Base-by-base conservation (phyloP, 345 rosid species). In the Citrus reticulata region DNA sequence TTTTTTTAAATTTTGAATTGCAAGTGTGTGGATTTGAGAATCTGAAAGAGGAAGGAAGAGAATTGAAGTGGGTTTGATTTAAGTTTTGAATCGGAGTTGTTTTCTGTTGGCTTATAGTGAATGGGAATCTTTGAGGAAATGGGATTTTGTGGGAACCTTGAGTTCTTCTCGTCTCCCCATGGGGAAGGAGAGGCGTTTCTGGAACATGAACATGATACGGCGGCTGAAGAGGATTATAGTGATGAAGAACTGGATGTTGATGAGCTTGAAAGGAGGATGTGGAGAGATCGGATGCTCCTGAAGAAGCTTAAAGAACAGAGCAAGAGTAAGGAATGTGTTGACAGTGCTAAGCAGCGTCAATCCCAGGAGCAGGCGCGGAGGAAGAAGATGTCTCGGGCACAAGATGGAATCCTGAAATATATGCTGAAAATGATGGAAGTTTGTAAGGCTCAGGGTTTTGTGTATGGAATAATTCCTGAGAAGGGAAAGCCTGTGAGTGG, bases 361-460 rank as follows among this genome's bases (percentile, higher is more conserved):
- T 89, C 93, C 3, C 93, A 88, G 75, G 97, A 93, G 78, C 97
- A 93, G 82, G 97, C 95, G 0, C 83, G 95, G 39, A 91, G 97
- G 90, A 93, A 93, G 87, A 93, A 93, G 84, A 93, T 93, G 97
- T 91, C 97, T 0, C 87, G 97, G 64, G 95, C 97, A 3, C 97
- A 93, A 75, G 97, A 93, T 76, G 93, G 92, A 63, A 93, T 93
- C 70, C 79, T 93, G 83, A 93, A 91, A 69, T 93, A 93, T 57
- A 93, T 92, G 97, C 83, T 92, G 85, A 92, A 91, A 78, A 92
- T 92, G 97, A 92, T 92, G 97, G 97, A 92, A 74, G 97, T 91
- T 69, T 92, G 97, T 79, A 89, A 92, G 80, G 97, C 97, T 63
- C 97, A 92, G 71, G 97, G 97, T 40, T 92, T 92, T 75, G 97